A percentile compares a stretch with the other conserved stretches of the same genome.
These are phyloP conservation scores for Citrus unshiu DNA, from an alignment of 345 rosid species.

Conservation along the genomic window DNA sequence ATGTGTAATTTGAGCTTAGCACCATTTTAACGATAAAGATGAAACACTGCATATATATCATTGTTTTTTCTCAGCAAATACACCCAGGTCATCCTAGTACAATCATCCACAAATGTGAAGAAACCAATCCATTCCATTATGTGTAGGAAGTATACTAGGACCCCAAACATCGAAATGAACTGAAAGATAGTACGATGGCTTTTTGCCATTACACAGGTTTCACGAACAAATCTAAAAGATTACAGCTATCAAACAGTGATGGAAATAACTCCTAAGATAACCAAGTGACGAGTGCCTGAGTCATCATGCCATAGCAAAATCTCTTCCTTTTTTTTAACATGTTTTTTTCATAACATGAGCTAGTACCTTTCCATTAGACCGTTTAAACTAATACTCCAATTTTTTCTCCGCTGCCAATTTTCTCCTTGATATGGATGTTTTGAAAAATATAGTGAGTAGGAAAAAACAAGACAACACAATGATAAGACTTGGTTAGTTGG, in stretches of 20 bases:
- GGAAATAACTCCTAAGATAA: neutral
- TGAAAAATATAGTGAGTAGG: neutral
- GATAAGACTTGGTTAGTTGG: neutral
- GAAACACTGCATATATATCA: neutral
- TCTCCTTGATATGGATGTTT: neutral
- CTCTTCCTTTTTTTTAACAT: neutral
- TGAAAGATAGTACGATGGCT: neutral
- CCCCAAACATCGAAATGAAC: neutral
- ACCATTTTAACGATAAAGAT: neutral
- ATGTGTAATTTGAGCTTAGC: too few species aligned
- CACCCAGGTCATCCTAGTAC: neutral
- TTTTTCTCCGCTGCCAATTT: neutral
- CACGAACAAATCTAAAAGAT: neutral
- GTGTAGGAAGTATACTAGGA: neutral
- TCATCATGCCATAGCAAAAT: neutral
- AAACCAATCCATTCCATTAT: neutral
- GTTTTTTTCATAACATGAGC: neutral
- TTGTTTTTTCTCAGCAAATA: neutral
- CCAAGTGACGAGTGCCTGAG: neutral
- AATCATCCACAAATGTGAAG: neutral
- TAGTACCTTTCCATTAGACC: neutral
- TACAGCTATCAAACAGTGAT: neutral
- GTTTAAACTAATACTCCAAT: neutral
- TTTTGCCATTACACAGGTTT: neutral
- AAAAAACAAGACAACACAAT: neutral